A percentile compares a stretch with the other conserved stretches of the same genome.
Conservation (phyloP, 179 eudicot species). For the Nepenthes alata region DNA sequence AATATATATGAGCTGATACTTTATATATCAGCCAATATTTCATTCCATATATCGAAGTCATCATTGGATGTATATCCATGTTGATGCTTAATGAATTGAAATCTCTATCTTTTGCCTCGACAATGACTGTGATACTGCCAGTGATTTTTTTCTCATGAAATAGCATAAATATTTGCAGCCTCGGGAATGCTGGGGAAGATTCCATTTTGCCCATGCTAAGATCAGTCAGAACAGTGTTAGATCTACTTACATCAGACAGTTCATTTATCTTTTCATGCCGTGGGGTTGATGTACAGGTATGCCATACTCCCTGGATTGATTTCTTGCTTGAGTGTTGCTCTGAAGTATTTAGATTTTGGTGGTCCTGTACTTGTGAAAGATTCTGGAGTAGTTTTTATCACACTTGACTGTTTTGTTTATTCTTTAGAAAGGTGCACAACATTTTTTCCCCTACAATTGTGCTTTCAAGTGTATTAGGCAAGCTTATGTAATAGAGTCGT, state of each 20-base stretch:
- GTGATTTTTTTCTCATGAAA: too few relatives aligned
- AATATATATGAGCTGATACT: too few relatives aligned
- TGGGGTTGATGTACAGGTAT: slow-evolving; percentile 53
- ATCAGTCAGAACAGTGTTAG: slow-evolving; percentile 65
- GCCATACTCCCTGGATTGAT: slow-evolving; percentile 3
- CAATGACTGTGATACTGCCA: too few relatives aligned
- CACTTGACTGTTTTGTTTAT: too few relatives aligned
- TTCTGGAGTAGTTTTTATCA: too few relatives aligned
- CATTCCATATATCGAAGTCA: too few relatives aligned
- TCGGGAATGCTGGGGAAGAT: slow-evolving; percentile 91
- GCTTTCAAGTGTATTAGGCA: too few relatives aligned
- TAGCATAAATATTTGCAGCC: slow-evolving; percentile 35
- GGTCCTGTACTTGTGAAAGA: not conserved
- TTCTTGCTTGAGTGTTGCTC: not conserved
- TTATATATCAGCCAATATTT: too few relatives aligned
- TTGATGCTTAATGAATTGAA: slow-evolving; percentile 3
- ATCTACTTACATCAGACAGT: slow-evolving; percentile 41
- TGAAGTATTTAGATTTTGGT: not conserved
- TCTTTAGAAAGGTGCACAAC: too few relatives aligned
- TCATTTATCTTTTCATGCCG: slow-evolving; percentile 30
- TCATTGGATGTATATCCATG: too few relatives aligned
- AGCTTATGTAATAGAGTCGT: too few relatives aligned
- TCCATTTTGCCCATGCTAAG: slow-evolving; percentile 81
- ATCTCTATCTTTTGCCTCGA: not conserved
- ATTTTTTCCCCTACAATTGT: too few relatives aligned